A percentile compares a stretch with the other conserved stretches of the same genome.
phyloP scores from a whole-genome alignment of 768 basidiomycete species.

The Phylloporus sp. region DNA sequence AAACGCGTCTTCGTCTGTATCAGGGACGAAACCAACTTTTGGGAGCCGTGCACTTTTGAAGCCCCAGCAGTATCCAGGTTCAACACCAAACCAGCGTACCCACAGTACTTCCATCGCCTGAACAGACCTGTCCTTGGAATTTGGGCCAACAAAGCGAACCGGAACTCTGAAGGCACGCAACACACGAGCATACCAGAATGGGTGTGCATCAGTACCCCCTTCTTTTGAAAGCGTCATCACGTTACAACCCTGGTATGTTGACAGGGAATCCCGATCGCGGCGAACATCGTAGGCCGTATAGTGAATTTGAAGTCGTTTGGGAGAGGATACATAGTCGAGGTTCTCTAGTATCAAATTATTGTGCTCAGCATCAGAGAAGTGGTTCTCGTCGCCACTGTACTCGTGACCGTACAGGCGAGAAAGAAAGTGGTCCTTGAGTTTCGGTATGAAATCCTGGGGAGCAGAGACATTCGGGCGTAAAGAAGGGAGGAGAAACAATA shows the following conservation, averaged over 20 bases:
- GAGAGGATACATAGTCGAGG: too few species aligned
- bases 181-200: conserved; percentile 22
- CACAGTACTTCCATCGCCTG: conserved; percentile 31
- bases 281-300: conserved; percentile 24
- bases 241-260: too few species aligned
- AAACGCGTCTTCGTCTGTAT: conserved; percentile 29
- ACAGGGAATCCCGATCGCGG: conserved; percentile 7
- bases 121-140: too few species aligned
- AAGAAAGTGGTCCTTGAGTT: background rate
- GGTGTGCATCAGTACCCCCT: conserved; percentile 8
- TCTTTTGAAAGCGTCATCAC: conserved; percentile 18
- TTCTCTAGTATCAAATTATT: too few species aligned
- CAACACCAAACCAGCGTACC: conserved; percentile 36
- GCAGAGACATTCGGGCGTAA: too few species aligned
- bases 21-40: conserved; percentile 28
- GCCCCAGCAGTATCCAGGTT: conserved; percentile 17
- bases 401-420: too few species aligned
- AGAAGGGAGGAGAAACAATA: too few species aligned
- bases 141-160: background rate
- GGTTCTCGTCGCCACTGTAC: too few species aligned
- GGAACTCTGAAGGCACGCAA: conserved; percentile 17
- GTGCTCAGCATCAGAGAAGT: too few species aligned
- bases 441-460: background rate
- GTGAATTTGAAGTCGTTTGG: background rate
- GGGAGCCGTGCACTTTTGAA: conserved; percentile 19